Evolutionary conservation across 2,329 filamentous ascomycete species (phyloP), one percentile per base, ranked within the genome.

Genomic region (Drechslerella stenobrocha): DNA sequence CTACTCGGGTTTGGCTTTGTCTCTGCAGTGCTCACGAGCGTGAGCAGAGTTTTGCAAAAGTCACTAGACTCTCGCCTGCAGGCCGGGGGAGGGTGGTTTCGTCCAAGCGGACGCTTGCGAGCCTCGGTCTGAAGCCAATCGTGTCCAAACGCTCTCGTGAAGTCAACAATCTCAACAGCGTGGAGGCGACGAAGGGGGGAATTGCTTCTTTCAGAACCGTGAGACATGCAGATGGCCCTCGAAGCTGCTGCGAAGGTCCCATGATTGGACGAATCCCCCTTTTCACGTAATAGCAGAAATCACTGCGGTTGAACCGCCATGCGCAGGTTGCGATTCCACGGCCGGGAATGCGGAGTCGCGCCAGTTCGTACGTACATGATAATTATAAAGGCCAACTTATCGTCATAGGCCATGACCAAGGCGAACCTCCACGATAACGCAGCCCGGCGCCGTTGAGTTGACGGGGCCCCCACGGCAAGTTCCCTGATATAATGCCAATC

Each of bases 191-290:
- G 45, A 32, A 28, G 50, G 26, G 47, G 47, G 30, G 50, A 60
- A 45, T 67, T 67, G 63, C 63, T 67, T 67, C 37, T 67, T 67
- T 52, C 44, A n/a, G 20, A 52, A 56, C 46, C 55, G 35, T 67
- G 55, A 67, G 63, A 60, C 63, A 67, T 67, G 50, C 63, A 67
- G 45, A 52, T 52, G 42, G 32, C 11, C 26, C 57, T 53, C 23
- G 55, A 47, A 51, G 15, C 28, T 46, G 50, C 56, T 30, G 30
- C 52, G 50, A 47, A 50, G 45, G 57, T 66, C 60, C 53, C 57
- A 58, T 52, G 30, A 58, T 52, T 66, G 63, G 55, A 56, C 55
- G 55, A 60, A 56, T 67, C 63, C 45, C 53, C 53, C 52, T 67
- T 60, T 59, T 48, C 24, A 46, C 40, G 28, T 30, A 30, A 30